Percentiles rank a stretch among this genome's conserved stretches.
These are phyloP conservation scores for Alternaria infectoria DNA, from an alignment of 2,329 filamentous ascomycete genomes.

Conservation along the genomic window DNA sequence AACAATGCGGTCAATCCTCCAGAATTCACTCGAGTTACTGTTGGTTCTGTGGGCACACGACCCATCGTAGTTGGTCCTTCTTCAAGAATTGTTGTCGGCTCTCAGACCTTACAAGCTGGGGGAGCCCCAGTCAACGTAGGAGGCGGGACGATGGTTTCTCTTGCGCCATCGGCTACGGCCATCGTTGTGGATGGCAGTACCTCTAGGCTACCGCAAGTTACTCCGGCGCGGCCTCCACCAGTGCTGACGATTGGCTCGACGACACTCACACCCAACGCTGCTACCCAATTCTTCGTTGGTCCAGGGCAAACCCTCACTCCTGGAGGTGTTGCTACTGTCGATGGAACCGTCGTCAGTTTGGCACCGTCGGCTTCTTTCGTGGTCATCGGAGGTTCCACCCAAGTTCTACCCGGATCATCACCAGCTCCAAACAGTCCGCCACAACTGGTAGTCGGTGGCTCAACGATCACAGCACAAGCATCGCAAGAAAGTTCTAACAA, in stretches of 20 bases:
- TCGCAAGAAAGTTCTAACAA: not conserved
- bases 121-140: slow-evolving; percentile 45
- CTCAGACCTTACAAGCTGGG: slow-evolving; percentile 45
- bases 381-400: slow-evolving; percentile 50
- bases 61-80: slow-evolving; percentile 43
- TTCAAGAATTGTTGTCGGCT: slow-evolving; percentile 42
- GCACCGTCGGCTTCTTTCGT: slow-evolving; percentile 48
- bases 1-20: slow-evolving; percentile 4
- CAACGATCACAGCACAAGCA: slow-evolving; percentile 33
- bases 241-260: slow-evolving; percentile 51
- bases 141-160: slow-evolving; percentile 37
- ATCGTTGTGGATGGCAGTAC: slow-evolving; percentile 37
- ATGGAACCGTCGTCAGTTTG: slow-evolving; percentile 51
- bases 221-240: slow-evolving; percentile 29
- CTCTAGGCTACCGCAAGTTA: slow-evolving; percentile 27
- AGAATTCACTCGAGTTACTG: slow-evolving; percentile 22
- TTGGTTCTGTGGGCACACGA: slow-evolving; percentile 34
- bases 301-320: slow-evolving; percentile 47
- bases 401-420: slow-evolving; percentile 27
- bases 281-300: slow-evolving; percentile 53
- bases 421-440: slow-evolving; percentile 12
- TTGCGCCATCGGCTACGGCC: slow-evolving; percentile 37
- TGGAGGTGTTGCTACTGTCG: slow-evolving; percentile 48
- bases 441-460: slow-evolving; percentile 34
- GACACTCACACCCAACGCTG: slow-evolving; percentile 53